A percentile compares a stretch with the other conserved stretches of the same genome.
These are phyloP conservation scores for Atractiella rhizophila DNA, from an alignment of 768 basidiomycete species.

Conservation along the genomic window DNA sequence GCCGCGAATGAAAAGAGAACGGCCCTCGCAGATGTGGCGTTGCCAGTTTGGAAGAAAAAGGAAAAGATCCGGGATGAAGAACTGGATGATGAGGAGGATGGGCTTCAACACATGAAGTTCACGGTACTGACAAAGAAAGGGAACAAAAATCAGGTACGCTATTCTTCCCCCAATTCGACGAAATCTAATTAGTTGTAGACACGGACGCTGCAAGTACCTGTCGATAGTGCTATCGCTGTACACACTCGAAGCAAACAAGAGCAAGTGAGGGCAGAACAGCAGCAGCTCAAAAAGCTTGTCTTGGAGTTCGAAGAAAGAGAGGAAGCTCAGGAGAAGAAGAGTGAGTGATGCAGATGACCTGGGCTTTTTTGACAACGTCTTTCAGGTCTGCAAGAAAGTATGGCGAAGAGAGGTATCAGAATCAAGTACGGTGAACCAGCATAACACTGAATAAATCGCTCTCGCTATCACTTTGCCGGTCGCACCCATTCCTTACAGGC, in stretches of 20 bases:
- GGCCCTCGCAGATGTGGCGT: conserved; percentile 14
- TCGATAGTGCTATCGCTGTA: conserved; percentile 62
- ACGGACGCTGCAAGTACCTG: conserved; percentile 68
- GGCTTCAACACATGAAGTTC: conserved; percentile 49
- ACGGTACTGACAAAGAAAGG: conserved; percentile 78
- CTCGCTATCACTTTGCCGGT: too few species aligned
- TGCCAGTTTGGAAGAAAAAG: conserved; percentile 4
- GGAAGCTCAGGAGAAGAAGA: conserved; percentile 1
- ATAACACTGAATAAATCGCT: too few species aligned
- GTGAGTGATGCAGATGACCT: neutral
- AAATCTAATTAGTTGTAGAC: conserved; percentile 26
- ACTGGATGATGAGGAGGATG: conserved; percentile 14
- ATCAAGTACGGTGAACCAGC: neutral
- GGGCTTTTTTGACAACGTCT: neutral
- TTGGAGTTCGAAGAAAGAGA: conserved; percentile 31
- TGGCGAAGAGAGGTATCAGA: neutral
- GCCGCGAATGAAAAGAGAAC: neutral
- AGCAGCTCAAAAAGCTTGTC: conserved; percentile 85
- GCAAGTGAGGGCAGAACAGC: conserved; percentile 86
- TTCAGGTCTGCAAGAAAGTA: neutral
- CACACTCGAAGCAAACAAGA: conserved; percentile 75
- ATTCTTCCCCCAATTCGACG: neutral
- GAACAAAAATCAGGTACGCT: conserved; percentile 60
- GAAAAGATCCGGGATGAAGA: neutral
- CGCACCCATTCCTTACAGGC: too few species aligned